Base-by-base conservation (phyloP, 1,139 yeast genomes). In the Yamadazyma aaseri region DNA sequence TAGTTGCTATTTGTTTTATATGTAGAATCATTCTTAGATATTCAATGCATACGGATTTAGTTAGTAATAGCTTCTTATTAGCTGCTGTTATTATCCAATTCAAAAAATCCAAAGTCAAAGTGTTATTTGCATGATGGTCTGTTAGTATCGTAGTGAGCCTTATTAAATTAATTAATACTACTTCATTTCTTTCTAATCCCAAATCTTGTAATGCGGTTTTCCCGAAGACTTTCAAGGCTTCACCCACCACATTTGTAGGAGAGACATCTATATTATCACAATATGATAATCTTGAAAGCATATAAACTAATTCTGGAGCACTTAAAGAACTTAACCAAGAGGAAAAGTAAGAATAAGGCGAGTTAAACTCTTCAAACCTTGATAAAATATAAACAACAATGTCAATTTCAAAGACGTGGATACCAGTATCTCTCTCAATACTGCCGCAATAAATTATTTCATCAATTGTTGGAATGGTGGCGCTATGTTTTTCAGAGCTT, bases 51-150 rank as follows among this genome's bases (percentile, higher is more conserved):
- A 42, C 28, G 6, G 17, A 4, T 5, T 35, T 31, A 7, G 63
- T 55, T 2, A 50, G 26, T 8, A 67, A 54, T 8, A 65, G 42
- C 3, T 46, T 44, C 35, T 55, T 57, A 4, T 45, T 45, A 1
- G 58, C 64, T 38, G 68, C 63, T 39, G 55, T 49, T 9, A 56
- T 26, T 18, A 65, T 35, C 65, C 70, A 67, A 3, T 43, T 39
- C 14, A 57, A 42, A 33, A 72, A 56, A 39, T 71, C 77, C 7
- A 17, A 9, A 11, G 25, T 22, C 3, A 32, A 16, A 14, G 31
- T 55, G 3, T 68, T 71, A 15, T 56, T 34, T 49, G 38, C 4
- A 35, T 22, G 3, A 52, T 51, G 12, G 41, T 18, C 18, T 58
- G 37, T 4, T 28, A 29, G 1, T 33, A 11, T 18, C 3, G 17